Evolutionary conservation across 1,139 yeast species (phyloP).

Genomic region (Scheffersomyces segobiensis): DNA sequence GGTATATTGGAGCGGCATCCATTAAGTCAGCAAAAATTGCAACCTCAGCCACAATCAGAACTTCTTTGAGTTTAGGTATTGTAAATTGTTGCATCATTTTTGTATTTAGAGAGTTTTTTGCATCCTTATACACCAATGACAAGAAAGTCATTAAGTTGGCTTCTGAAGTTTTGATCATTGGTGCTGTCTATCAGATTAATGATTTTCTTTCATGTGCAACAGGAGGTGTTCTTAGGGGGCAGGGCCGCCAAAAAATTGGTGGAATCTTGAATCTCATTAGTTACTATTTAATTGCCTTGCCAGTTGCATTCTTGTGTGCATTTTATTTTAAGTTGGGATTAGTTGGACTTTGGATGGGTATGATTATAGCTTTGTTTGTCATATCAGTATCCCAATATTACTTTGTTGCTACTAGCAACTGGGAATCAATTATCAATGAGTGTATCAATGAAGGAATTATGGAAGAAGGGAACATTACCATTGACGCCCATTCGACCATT

Average conservation of each 20-base stretch:
- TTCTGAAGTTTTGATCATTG: constrained; percentile 50
- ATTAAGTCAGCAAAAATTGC: constrained; percentile 48
- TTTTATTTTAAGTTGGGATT: constrained; percentile 46
- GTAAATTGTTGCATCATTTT: constrained; percentile 39
- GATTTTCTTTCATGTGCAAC: constrained; percentile 57
- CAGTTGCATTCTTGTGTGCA: constrained; percentile 55
- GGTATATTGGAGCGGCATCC: constrained; percentile 74
- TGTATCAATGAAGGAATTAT: constrained; percentile 42
- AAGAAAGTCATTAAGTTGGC: constrained; percentile 51
- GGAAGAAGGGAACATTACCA: constrained; percentile 33
- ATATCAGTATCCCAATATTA: constrained; percentile 48
- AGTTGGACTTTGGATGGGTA: constrained; percentile 64
- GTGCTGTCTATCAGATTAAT: constrained; percentile 59
- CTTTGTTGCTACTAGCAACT: constrained; percentile 50
- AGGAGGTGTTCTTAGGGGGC: constrained; percentile 64
- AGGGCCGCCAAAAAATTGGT: constrained; percentile 67
- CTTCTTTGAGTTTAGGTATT: constrained; percentile 46
- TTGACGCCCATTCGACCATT: constrained; percentile 33
- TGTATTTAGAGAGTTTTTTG: constrained; percentile 39
- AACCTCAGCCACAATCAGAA: constrained; percentile 38
- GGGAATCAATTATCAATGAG: constrained; percentile 54
- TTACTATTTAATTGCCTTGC: constrained; percentile 61
- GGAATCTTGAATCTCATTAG: constrained; percentile 57
- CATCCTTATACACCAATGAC: constrained; percentile 53
- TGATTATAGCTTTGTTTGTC: constrained; percentile 54